These are phyloP conservation scores for Anthracocystis panici-leucophaei DNA, from an alignment of 1,284 basidiomycete species.

Conservation along the genomic window DNA sequence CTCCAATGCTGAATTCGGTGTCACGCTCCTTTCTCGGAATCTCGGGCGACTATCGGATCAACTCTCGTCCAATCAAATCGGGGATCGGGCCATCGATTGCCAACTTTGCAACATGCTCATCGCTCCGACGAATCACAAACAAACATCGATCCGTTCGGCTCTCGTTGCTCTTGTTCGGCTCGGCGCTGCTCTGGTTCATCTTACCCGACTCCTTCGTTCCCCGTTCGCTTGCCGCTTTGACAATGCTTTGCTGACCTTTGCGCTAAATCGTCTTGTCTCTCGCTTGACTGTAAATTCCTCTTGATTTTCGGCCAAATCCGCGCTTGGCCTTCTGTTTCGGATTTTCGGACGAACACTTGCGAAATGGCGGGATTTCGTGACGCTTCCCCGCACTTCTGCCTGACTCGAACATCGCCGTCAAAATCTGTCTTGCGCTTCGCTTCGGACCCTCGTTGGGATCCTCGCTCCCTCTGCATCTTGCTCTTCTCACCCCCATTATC, in stretches of 20 bases:
- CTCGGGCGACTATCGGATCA: conserved; percentile 10
- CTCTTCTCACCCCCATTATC: background rate
- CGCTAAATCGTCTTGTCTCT: background rate
- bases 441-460: background rate
- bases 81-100: background rate
- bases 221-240: conserved; percentile 1
- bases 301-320: conserved; percentile 6
- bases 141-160: background rate
- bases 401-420: conserved; percentile 20
- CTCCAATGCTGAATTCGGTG: background rate
- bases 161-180: background rate
- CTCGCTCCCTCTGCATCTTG: background rate
- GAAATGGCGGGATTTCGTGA: conserved; percentile 1
- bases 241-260: background rate
- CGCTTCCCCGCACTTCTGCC: conserved; percentile 14
- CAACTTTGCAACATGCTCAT: background rate
- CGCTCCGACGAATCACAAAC: conserved; percentile 6
- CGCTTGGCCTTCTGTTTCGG: conserved; percentile 5
- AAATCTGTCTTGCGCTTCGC: background rate
- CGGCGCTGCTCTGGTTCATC: background rate
- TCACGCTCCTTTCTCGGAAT: background rate
- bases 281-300: background rate
- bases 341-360: conserved; percentile 33
- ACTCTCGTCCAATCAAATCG: background rate
- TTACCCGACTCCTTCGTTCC: background rate